Percentiles rank a stretch among this genome's conserved stretches.
phyloP scores from a whole-genome alignment of 768 basidiomycete genomes.

The Russula dissimulans region DNA sequence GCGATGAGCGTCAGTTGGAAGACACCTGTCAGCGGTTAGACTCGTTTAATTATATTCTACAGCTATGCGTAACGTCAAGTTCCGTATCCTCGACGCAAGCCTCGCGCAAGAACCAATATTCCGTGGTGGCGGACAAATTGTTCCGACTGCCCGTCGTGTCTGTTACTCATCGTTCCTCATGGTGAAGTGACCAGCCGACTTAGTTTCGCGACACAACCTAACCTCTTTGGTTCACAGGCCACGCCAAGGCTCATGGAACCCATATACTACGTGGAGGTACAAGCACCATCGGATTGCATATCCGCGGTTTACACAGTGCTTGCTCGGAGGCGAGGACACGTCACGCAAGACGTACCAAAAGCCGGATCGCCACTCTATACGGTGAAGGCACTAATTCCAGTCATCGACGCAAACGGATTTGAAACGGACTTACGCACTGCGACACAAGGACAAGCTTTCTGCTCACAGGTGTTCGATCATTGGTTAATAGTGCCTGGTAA shows the following conservation, averaged over 20 bases:
- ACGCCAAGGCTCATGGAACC: conserved; percentile 95
- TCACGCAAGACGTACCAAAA: conserved; percentile 96
- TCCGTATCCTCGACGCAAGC: conserved; percentile 87
- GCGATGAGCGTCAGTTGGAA: conserved; percentile 86
- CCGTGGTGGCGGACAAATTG: conserved; percentile 96
- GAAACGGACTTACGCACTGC: conserved; percentile 97
- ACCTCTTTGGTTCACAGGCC: conserved; percentile 42
- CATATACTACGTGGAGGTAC: conserved; percentile 98
- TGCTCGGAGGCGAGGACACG: conserved; percentile 97
- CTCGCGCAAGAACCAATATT: conserved; percentile 95
- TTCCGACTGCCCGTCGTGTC: conserved; percentile 95
- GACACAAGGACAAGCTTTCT: conserved; percentile 99
- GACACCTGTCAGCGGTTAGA: conserved; percentile 2
- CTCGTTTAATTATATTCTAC: not conserved
- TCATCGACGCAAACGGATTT: conserved; percentile 97
- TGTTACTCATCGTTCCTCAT: conserved; percentile 99
- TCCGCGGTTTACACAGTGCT: conserved; percentile 98
- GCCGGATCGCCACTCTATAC: conserved; percentile 97
- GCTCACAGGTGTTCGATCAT: conserved; percentile 94
- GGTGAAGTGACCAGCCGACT: conserved; percentile 41
- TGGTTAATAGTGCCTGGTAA: conserved; percentile 97
- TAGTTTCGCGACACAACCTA: not conserved
- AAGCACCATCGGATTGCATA: conserved; percentile 96
- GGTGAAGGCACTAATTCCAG: conserved; percentile 95
- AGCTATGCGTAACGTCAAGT: conserved; percentile 99